Evolutionary conservation across 345 rosid genomes (phyloP).

Genomic region (Trapa bicornis): DNA sequence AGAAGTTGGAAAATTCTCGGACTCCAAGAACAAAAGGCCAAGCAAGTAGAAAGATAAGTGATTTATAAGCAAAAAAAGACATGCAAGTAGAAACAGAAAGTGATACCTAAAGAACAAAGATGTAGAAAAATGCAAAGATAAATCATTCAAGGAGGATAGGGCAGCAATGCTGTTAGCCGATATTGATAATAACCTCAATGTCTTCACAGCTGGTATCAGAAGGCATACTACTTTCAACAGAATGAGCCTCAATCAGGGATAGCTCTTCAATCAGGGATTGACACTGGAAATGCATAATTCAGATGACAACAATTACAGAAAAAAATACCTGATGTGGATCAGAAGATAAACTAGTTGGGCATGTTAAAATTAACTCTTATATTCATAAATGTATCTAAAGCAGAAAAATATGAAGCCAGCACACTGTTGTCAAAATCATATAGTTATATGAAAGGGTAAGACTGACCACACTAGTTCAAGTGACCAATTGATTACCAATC

Average conservation of each 20-base stretch:
- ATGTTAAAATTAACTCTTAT: not conserved
- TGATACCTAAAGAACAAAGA: not conserved
- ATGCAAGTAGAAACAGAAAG: not conserved
- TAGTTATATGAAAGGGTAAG: not conserved
- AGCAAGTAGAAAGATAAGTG: not conserved
- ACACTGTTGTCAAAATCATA: not conserved
- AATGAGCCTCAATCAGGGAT: conserved; percentile 32
- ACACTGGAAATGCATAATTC: conserved; percentile 46
- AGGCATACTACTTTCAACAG: conserved; percentile 65
- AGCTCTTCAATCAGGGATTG: conserved; percentile 84
- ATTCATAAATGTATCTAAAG: not conserved
- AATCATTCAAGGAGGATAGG: not conserved
- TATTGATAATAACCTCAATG: conserved; percentile 51
- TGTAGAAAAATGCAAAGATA: not conserved
- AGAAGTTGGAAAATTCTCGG: not conserved
- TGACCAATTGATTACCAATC: not conserved
- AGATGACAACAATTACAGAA: not conserved
- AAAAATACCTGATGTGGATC: not conserved
- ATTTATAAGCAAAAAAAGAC: not conserved
- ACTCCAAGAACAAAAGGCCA: not conserved
- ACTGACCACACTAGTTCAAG: not conserved
- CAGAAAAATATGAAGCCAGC: not conserved
- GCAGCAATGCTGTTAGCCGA: not conserved
- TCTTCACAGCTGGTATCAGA: conserved; percentile 92
- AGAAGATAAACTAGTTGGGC: not conserved